phyloP scores from a whole-genome alignment of 306 rosid species.

The Pyrus betulifolia region DNA sequence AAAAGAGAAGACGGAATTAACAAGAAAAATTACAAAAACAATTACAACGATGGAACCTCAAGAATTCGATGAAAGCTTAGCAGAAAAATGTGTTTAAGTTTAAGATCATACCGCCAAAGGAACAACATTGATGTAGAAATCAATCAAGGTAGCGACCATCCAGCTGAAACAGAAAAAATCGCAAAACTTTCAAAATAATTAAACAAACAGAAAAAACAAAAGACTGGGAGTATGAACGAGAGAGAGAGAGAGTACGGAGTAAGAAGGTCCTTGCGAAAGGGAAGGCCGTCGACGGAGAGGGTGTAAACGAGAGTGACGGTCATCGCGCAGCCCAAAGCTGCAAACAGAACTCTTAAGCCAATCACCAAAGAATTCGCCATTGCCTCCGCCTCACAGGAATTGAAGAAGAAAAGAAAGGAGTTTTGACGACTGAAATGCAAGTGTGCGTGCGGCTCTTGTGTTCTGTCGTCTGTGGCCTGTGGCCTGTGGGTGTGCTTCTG shows the following conservation, averaged over 20 bases:
- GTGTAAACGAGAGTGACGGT: constrained; percentile 46
- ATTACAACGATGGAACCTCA: background rate
- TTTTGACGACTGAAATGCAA: too few species aligned
- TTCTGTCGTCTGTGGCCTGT: too few species aligned
- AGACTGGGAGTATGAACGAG: background rate
- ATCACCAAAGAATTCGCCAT: constrained; percentile 44
- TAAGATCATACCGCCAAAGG: constrained; percentile 46
- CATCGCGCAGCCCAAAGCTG: constrained; percentile 40
- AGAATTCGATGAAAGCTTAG: background rate
- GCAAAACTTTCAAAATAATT: background rate
- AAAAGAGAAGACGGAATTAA: background rate
- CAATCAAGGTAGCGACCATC: constrained; percentile 68
- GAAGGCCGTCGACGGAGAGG: constrained; percentile 47
- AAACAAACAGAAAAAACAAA: background rate
- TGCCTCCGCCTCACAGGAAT: background rate
- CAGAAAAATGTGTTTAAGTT: background rate
- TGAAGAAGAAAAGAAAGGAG: background rate
- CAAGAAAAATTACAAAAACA: background rate
- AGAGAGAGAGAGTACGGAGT: constrained; percentile 47
- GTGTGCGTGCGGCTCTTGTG: too few species aligned
- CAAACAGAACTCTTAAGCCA: constrained; percentile 39
- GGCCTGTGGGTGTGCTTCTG: too few species aligned
- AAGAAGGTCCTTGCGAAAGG: constrained; percentile 51
- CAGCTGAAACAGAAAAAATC: constrained; percentile 44
- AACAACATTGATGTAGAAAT: constrained; percentile 65